These are phyloP conservation scores for Cucumis hystrix DNA, from an alignment of 306 rosid genomes.

Conservation along the genomic window DNA sequence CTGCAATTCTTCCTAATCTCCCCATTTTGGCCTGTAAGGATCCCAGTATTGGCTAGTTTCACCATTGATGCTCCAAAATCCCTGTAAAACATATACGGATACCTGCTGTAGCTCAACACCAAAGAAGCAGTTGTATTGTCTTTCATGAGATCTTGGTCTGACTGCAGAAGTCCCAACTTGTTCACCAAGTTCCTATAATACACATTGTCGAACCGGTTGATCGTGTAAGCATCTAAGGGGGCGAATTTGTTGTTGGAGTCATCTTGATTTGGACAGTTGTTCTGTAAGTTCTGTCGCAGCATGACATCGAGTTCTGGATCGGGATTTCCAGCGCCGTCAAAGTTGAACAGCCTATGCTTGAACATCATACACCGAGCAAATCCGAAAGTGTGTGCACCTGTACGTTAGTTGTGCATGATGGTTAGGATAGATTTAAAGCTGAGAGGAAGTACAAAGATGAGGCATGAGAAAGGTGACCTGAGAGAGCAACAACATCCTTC, in stretches of 20 bases:
- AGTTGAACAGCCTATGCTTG: conserved; percentile 67
- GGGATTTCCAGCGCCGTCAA: conserved; percentile 48
- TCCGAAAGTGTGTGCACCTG: conserved; percentile 78
- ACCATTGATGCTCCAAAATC: conserved; percentile 61
- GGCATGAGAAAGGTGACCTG: conserved; percentile 36
- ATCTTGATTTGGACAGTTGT: conserved; percentile 43
- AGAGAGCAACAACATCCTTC: conserved; percentile 68
- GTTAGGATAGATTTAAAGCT: neutral
- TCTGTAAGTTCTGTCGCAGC: conserved; percentile 27
- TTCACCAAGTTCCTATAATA: conserved; percentile 54
- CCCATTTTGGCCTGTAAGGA: conserved; percentile 60
- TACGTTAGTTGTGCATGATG: neutral
- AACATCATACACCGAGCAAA: conserved; percentile 79
- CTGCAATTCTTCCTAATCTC: conserved; percentile 65
- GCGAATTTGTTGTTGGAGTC: conserved; percentile 56
- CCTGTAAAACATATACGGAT: conserved; percentile 33
- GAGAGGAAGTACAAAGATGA: neutral
- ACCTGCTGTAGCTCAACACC: conserved; percentile 43
- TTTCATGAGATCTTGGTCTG: conserved; percentile 65
- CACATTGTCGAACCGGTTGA: conserved; percentile 48
- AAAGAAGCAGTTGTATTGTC: conserved; percentile 42
- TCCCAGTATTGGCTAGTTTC: conserved; percentile 59
- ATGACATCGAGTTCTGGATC: conserved; percentile 51
- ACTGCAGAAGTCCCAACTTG: conserved; percentile 54
- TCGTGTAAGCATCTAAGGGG: conserved; percentile 38